phyloP scores from a whole-genome alignment of 148 eudicot species.

The Spergularia marina region DNA sequence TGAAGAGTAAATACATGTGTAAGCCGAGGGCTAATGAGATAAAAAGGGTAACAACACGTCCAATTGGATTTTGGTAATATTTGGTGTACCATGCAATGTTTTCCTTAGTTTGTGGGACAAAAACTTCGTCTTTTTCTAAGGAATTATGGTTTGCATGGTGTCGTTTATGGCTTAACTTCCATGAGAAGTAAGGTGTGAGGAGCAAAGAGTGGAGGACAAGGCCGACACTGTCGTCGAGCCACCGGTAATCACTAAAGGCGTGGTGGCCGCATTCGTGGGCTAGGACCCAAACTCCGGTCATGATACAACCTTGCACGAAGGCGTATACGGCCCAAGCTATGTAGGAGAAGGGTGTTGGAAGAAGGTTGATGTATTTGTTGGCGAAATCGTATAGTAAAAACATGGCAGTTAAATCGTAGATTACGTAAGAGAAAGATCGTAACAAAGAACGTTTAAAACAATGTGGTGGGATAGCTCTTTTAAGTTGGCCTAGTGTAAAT shows the following conservation, averaged over 20 bases:
- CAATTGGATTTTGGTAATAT: slow-evolving; percentile 67
- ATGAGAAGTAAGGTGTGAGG: slow-evolving; percentile 77
- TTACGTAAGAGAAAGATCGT: slow-evolving; percentile 64
- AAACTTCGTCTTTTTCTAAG: slow-evolving; percentile 76
- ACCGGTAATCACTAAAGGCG: slow-evolving; percentile 38
- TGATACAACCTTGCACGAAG: slow-evolving; percentile 33
- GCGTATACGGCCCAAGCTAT: slow-evolving; percentile 68
- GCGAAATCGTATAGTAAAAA: slow-evolving; percentile 53
- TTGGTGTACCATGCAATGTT: slow-evolving; percentile 44
- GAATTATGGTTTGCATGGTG: slow-evolving; percentile 90
- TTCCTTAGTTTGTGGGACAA: slow-evolving; percentile 59
- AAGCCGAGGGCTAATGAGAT: slow-evolving; percentile 71
- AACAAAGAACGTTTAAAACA: slow-evolving; percentile 78
- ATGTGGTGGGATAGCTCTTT: slow-evolving; percentile 85
- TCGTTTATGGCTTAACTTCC: slow-evolving; percentile 85
- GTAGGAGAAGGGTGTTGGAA: slow-evolving; percentile 55
- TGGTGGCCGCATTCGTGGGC: slow-evolving; percentile 45
- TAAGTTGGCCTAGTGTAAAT: slow-evolving; percentile 66
- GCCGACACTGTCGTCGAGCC: slow-evolving; percentile 67
- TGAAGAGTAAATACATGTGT: slow-evolving; percentile 72
- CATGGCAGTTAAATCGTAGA: slow-evolving; percentile 54
- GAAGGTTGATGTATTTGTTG: slow-evolving; percentile 55
- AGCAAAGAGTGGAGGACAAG: slow-evolving; percentile 68
- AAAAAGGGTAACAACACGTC: slow-evolving; percentile 44
- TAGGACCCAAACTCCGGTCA: slow-evolving; percentile 40